phyloP scores from a whole-genome alignment of 441 rosid species.

The Euphorbia schlechtendalii region DNA sequence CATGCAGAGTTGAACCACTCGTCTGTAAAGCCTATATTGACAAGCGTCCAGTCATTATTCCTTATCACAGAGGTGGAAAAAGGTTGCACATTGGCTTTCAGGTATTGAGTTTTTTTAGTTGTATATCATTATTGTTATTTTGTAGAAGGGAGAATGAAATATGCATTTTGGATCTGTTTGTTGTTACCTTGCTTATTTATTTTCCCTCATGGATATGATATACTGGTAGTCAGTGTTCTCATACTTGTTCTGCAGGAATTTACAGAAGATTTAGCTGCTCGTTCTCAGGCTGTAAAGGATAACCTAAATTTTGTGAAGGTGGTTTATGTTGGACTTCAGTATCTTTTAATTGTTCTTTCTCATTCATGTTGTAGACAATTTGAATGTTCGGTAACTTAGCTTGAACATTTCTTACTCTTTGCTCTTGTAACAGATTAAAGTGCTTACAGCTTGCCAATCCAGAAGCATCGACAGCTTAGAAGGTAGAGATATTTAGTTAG shows the following conservation, averaged over 20 bases:
- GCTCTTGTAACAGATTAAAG: conserved; percentile 46
- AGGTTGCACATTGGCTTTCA: conserved; percentile 91
- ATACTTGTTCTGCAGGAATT: conserved; percentile 49
- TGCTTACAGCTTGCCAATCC: conserved; percentile 84
- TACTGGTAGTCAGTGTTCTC: too few relatives aligned
- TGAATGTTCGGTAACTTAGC: neutral
- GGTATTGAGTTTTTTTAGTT: conserved; percentile 34
- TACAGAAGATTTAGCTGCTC: conserved; percentile 68
- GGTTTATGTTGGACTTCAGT: conserved; percentile 14
- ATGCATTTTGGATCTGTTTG: conserved; percentile 1
- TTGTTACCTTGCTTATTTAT: neutral
- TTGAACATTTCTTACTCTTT: conserved; percentile 2
- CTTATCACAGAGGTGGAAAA: conserved; percentile 96
- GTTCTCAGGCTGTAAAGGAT: conserved; percentile 61
- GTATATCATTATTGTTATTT: neutral
- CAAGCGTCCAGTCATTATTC: conserved; percentile 77
- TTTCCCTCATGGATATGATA: conserved; percentile 7
- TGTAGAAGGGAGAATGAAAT: neutral
- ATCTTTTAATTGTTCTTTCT: neutral
- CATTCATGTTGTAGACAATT: neutral
- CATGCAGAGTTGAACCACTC: conserved; percentile 78
- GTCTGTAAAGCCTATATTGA: conserved; percentile 70
- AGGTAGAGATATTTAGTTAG: conserved; percentile 35
- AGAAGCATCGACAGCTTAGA: conserved; percentile 38
- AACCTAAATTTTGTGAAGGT: conserved; percentile 57